Conservation (phyloP, 179 eudicot species). For the Monotropa hypopitys region DNA sequence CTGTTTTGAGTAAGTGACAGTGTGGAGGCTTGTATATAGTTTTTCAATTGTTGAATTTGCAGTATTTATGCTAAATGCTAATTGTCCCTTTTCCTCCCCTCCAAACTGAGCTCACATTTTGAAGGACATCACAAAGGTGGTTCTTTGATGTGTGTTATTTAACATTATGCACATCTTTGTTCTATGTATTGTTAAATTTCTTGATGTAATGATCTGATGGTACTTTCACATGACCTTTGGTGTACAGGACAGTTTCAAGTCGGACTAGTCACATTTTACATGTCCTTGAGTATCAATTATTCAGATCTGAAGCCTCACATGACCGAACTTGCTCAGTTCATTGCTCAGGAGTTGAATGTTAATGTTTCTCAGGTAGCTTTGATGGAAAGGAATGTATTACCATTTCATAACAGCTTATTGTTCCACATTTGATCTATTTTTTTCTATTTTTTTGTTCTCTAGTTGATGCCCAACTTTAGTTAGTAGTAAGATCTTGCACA, state of each 20-base stretch:
- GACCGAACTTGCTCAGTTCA: conserved; percentile 39
- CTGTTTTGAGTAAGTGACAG: neutral
- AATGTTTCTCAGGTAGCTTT: conserved; percentile 54
- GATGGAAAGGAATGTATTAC: neutral
- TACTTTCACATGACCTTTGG: conserved; percentile 3
- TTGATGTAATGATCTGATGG: neutral
- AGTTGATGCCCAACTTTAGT: neutral
- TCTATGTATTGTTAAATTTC: neutral
- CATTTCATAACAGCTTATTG: conserved; percentile 3
- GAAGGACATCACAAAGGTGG: neutral
- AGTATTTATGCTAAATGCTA: neutral
- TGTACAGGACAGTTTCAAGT: conserved; percentile 45
- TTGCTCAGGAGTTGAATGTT: conserved; percentile 59
- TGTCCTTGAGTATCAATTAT: conserved; percentile 45
- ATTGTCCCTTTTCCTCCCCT: neutral
- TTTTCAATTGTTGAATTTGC: neutral
- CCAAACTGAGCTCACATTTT: neutral
- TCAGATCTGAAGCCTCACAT: conserved; percentile 52
- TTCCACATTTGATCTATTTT: neutral
- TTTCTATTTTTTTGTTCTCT: neutral
- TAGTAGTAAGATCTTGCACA: neutral
- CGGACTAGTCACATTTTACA: conserved; percentile 51
- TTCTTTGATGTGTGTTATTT: neutral
- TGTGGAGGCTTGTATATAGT: neutral
- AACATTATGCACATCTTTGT: neutral